Percentiles rank a stretch among this genome's conserved stretches.
phyloP scores from a whole-genome alignment of 2,329 filamentous ascomycete species.

The Ophiostoma ulmi region DNA sequence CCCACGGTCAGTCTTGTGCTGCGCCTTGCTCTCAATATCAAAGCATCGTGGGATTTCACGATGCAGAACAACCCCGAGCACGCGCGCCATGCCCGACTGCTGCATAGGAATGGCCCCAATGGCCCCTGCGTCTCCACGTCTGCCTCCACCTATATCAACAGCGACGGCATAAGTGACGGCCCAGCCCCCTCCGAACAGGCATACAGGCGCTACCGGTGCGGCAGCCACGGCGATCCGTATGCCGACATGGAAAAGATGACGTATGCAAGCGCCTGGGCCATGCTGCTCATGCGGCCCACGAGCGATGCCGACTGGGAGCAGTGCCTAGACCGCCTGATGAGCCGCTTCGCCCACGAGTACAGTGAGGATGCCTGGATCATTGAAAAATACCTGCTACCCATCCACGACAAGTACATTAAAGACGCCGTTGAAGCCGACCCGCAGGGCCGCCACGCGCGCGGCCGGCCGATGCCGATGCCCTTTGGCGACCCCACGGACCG shows the following conservation, averaged over 20 bases:
- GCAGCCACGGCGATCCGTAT: constrained; percentile 47
- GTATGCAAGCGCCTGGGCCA: constrained; percentile 71
- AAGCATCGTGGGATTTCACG: constrained; percentile 52
- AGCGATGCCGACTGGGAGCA: constrained; percentile 52
- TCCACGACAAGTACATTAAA: constrained; percentile 46
- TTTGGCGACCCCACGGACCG: constrained; percentile 25
- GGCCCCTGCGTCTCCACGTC: neutral
- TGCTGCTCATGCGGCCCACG: constrained; percentile 50
- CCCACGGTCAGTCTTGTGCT: constrained; percentile 63
- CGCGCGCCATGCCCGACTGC: neutral
- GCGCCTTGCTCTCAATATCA: constrained; percentile 75
- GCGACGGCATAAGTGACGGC: neutral
- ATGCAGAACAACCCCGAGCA: constrained; percentile 39
- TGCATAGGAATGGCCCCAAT: neutral
- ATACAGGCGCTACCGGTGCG: neutral
- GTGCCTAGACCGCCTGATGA: constrained; percentile 59
- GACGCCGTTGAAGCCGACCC: neutral
- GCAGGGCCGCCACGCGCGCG: neutral
- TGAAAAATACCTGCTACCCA: constrained; percentile 60
- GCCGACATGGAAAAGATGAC: constrained; percentile 54
- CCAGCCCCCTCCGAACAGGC: neutral
- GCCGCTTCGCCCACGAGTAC: constrained; percentile 59
- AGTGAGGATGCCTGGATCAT: constrained; percentile 69
- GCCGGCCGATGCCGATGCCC: neutral
- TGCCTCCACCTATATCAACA: neutral